These are phyloP conservation scores for Suhomyces tanzawaensis DNA, from an alignment of 805 yeast genomes.

Conservation along the genomic window DNA sequence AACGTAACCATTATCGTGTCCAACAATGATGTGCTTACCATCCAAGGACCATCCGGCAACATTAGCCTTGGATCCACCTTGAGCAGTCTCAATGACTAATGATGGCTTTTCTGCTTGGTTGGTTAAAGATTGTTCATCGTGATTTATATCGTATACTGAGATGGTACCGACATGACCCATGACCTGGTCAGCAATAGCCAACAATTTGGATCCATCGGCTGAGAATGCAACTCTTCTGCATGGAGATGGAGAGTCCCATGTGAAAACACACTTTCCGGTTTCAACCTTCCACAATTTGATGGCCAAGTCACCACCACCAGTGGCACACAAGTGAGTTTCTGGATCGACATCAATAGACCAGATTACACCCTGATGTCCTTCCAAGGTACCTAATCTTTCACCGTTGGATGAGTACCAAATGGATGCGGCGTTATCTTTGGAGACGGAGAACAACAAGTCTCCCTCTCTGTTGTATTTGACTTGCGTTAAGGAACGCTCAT, in stretches of 20 bases:
- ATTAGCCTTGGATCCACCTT: conserved; percentile 58
- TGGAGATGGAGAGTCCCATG: conserved; percentile 79
- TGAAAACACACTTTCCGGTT: conserved; percentile 71
- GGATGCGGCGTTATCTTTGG: conserved; percentile 86
- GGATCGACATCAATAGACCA: conserved; percentile 89
- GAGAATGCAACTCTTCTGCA: conserved; percentile 86
- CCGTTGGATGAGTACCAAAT: conserved; percentile 96
- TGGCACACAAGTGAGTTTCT: conserved; percentile 64
- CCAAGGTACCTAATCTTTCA: conserved; percentile 91
- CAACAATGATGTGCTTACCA: conserved; percentile 73
- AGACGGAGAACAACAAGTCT: conserved; percentile 85
- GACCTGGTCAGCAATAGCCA: conserved; percentile 84
- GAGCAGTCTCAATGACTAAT: conserved; percentile 58
- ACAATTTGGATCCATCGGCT: conserved; percentile 63
- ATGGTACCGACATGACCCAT: conserved; percentile 87
- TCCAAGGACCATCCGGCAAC: conserved; percentile 87
- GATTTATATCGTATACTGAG: conserved; percentile 59
- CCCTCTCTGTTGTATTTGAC: conserved; percentile 95
- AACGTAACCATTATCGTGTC: conserved; percentile 83
- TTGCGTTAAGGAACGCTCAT: conserved; percentile 96
- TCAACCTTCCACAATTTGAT: conserved; percentile 81
- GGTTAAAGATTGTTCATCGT: conserved; percentile 33
- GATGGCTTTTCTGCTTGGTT: conserved; percentile 55
- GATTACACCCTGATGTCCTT: conserved; percentile 84
- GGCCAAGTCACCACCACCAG: conserved; percentile 89